These are phyloP conservation scores for Stenocarpella maydis DNA, from an alignment of 2,329 filamentous ascomycete genomes.

Conservation along the genomic window DNA sequence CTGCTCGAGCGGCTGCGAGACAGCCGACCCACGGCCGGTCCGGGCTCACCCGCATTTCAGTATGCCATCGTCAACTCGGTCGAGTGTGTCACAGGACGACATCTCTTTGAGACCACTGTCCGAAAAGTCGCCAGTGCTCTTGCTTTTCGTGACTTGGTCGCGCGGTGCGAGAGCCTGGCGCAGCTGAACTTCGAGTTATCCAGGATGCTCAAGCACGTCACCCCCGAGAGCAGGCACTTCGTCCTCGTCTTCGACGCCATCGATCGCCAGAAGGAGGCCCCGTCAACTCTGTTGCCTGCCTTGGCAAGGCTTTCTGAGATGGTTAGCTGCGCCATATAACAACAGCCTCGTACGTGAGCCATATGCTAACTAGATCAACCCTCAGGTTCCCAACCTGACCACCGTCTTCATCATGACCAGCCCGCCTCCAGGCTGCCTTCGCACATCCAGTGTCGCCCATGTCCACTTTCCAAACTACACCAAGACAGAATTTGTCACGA, in stretches of 20 bases:
- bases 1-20: conserved; percentile 62
- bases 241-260: conserved; percentile 89
- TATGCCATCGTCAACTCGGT: conserved; percentile 72
- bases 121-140: conserved; percentile 65
- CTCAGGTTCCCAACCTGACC: conserved; percentile 79
- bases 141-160: conserved; percentile 40
- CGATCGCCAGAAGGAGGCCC: conserved; percentile 82
- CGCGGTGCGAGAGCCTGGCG: conserved; percentile 80
- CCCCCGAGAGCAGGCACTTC: conserved; percentile 63
- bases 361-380: conserved; percentile 25
- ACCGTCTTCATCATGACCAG: conserved; percentile 80
- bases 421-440: conserved; percentile 74
- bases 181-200: conserved; percentile 77
- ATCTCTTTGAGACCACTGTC: conserved; percentile 77
- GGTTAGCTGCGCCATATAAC: conserved; percentile 56
- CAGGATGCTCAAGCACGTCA: conserved; percentile 62
- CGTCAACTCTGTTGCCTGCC: conserved; percentile 80
- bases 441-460: conserved; percentile 75
- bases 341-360: neutral
- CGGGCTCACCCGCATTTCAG: conserved; percentile 60
- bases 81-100: conserved; percentile 81
- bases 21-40: conserved; percentile 52
- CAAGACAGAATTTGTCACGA: conserved; percentile 79
- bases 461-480: conserved; percentile 86
- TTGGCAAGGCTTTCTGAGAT: conserved; percentile 83